Evolutionary conservation across 306 rosid species (phyloP).

Genomic region (Quercus rubra): DNA sequence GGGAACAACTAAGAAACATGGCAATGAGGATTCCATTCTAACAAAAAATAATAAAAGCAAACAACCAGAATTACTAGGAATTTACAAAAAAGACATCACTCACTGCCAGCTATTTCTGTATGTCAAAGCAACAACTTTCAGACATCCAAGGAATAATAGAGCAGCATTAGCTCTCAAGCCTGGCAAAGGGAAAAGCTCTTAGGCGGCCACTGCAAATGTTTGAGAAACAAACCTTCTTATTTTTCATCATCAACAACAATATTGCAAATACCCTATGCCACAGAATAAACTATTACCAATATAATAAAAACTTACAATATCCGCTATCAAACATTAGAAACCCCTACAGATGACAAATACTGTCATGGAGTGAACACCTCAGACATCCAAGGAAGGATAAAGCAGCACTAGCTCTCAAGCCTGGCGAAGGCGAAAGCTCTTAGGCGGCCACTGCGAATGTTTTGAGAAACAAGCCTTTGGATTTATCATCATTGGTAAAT

Average conservation of each 20-base stretch:
- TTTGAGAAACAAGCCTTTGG: slow-evolving; percentile 16
- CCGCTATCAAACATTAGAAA: no score
- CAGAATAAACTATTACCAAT: neutral
- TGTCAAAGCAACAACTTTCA: neutral
- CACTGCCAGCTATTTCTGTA: neutral
- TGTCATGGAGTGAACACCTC: no score
- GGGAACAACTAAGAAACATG: neutral
- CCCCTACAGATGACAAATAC: no score
- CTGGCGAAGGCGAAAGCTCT: slow-evolving; percentile 19
- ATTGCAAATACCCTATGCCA: neutral
- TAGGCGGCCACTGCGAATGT: slow-evolving; percentile 22
- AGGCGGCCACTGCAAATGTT: slow-evolving; percentile 34
- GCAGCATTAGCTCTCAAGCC: slow-evolving; percentile 40
- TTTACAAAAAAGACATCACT: neutral
- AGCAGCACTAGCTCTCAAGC: slow-evolving; percentile 18
- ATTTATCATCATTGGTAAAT: neutral
- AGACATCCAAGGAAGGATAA: slow-evolving; percentile 10
- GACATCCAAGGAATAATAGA: slow-evolving; percentile 30
- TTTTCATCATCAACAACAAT: slow-evolving; percentile 16
- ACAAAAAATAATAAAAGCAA: neutral
- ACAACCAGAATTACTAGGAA: neutral
- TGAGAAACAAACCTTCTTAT: slow-evolving; percentile 27
- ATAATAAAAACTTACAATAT: no score
- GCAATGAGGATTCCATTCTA: neutral
- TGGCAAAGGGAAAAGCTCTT: slow-evolving; percentile 33